Conservation (phyloP, 176 grass and related monocot genomes). For the Eremochloa ophiuroides region DNA sequence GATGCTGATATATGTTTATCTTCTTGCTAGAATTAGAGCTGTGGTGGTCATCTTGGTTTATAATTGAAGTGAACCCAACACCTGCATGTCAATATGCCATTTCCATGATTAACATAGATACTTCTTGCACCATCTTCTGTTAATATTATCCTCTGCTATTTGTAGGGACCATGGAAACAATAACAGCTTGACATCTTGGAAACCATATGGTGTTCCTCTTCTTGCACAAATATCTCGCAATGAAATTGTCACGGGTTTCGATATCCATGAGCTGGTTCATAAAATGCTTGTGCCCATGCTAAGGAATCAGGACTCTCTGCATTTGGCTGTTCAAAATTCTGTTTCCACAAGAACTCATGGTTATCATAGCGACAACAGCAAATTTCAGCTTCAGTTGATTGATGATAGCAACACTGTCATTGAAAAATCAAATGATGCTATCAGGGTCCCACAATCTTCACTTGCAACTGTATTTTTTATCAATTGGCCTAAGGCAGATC, state of each 20-base stretch:
- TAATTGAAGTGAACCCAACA: background rate
- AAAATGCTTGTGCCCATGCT: conserved; percentile 76
- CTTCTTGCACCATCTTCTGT: conserved; percentile 22
- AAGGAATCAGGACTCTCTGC: conserved; percentile 43
- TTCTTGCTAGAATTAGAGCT: conserved; percentile 10
- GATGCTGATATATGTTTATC: background rate
- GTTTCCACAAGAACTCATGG: conserved; percentile 47
- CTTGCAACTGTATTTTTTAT: conserved; percentile 61
- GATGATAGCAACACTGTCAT: conserved; percentile 70
- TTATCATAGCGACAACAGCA: conserved; percentile 31
- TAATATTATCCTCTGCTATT: conserved; percentile 20
- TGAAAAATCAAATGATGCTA: conserved; percentile 51
- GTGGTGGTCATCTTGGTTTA: conserved; percentile 6
- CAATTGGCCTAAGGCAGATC: conserved; percentile 80
- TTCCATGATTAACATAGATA: conserved; percentile 24
- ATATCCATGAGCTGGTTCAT: conserved; percentile 64
- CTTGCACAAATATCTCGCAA: conserved; percentile 70
- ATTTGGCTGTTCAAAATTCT: conserved; percentile 40
- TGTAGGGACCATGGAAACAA: conserved; percentile 66
- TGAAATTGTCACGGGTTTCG: conserved; percentile 54
- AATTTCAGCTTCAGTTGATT: conserved; percentile 55
- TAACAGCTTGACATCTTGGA: conserved; percentile 52
- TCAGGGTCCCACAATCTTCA: conserved; percentile 53
- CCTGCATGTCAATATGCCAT: conserved; percentile 9
- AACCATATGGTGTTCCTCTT: conserved; percentile 81